Base-by-base conservation (phyloP, 1,284 basidiomycete species). In the Bjerkandera adusta region DNA sequence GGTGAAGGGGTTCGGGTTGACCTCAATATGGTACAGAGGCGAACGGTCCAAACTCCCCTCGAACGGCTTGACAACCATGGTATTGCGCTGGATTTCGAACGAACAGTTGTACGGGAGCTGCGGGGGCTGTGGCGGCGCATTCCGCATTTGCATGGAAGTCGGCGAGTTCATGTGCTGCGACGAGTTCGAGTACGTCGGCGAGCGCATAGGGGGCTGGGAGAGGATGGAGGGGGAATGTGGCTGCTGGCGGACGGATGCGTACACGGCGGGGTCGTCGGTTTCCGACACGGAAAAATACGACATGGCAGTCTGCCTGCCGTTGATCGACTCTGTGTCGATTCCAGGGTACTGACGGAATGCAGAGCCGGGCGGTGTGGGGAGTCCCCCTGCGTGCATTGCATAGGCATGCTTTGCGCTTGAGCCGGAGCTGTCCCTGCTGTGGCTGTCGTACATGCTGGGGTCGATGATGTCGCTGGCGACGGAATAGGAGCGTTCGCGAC, bases 1-100 rank as follows among this genome's bases (percentile, higher is more conserved):
- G 6, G 27, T 51, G 39, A 56, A 56, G 32, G 43, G 47, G 42
- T 52, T 56, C 15, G 52, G 39, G 21, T 22, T n/a, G 10, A 53
- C 51, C 12, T 48, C 43, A 13, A 56, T 43, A 20, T 16, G 26
- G 34, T 53, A 56, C n/a, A 51, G 15, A 1, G 51, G 49, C 15
- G 36, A 47, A 5, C 29, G 30, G 25, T 55, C 47, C 1, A 26
- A 25, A 7, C 33, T 15, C 5, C 37, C 27, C 25, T 47, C 46
- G 1, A 38, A 42, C 29, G 49, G 46, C 6, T 24, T 18, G n/a
- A 51, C 46, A 20, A 36, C 22, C 45, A 51, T 51, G 22, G 30
- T 30, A 20, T 40, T 35, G 11, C 16, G 7, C 3, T 21, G 13
- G 15, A 48, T 45, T 24, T 43, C 33, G 29, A 51, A 48, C 5